phyloP scores from a whole-genome alignment of 106 monocot genomes.

The Apostasia ramifera region DNA sequence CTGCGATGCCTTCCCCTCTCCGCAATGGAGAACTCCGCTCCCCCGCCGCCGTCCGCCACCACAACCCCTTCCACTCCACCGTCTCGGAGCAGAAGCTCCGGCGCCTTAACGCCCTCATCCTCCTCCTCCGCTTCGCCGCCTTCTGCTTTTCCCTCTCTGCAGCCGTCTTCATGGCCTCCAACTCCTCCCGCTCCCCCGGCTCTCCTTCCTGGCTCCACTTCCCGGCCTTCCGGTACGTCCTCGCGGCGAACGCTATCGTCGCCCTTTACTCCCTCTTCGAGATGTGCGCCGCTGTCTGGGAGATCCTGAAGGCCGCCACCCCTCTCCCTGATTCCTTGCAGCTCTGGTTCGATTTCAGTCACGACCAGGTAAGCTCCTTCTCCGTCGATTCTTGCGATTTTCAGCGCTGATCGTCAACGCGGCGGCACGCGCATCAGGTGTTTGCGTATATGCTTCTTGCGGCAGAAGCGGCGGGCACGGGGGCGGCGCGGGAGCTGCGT shows the following conservation, averaged over 20 bases:
- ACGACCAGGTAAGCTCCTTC: conserved; percentile 58
- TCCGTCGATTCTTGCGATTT: neutral
- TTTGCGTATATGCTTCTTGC: conserved; percentile 63
- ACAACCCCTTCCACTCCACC: conserved; percentile 5
- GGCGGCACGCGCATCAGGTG: conserved; percentile 17
- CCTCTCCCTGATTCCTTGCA: conserved; percentile 69
- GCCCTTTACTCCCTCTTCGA: conserved; percentile 73
- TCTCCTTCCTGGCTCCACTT: conserved; percentile 44
- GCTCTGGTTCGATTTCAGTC: conserved; percentile 98
- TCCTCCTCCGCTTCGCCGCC: conserved; percentile 52
- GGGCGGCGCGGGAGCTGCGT: conserved; percentile 28
- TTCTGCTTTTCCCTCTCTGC: conserved; percentile 65
- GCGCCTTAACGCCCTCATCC: conserved; percentile 18
- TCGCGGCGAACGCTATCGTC: conserved; percentile 84
- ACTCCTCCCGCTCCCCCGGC: conserved; percentile 20
- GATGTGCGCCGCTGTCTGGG: conserved; percentile 49
- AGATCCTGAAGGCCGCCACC: conserved; percentile 59
- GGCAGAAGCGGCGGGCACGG: conserved; percentile 54
- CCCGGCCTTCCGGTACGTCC: conserved; percentile 40
- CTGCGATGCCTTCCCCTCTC: conserved; percentile 14
- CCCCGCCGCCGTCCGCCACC: conserved; percentile 5
- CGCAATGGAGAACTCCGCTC: conserved; percentile 11
- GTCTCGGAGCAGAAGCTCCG: conserved; percentile 7
- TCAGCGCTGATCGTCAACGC: neutral
- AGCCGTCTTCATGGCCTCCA: conserved; percentile 52